Evolutionary conservation across 345 rosid genomes (phyloP), one percentile per base, ranked within the genome.

Genomic region (Hevea brasiliensis): DNA sequence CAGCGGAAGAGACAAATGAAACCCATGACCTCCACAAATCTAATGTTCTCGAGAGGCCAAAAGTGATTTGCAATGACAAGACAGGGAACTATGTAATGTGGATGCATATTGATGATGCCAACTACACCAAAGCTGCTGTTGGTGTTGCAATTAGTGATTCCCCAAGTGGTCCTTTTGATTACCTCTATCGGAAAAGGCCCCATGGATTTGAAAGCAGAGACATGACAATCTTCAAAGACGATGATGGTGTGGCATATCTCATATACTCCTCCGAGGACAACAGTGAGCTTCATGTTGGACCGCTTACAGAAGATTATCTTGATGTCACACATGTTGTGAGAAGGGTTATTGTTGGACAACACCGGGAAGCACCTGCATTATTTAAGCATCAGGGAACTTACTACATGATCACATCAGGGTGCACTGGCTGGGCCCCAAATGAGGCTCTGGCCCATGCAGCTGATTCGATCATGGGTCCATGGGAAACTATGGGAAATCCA

Each of bases 371-470:
- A 62, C 99, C 98, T 1, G 92, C 98, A 32, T 57, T 95, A 6
- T 92, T 95, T 68, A 95, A 92, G 85, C 82, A 90, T 75, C 84
- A 82, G 35, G 87, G 86, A 11, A 89, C 86, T 42, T 95, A 92
- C 72, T 95, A 95, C 87, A 92, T 95, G 99, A 80, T 92, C 58
- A 90, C 92, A 27, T 95, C 98, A 1, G 92, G 97, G 47, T 95
- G 99, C 74, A 84, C 96, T 3, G 97, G 98, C 47, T 95, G 99
- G 99, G 99, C 98, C 13, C 97, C 98, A 24, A 95, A 95, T 42
- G 98, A 92, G 81, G 97, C 97, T 2, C 61, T 90, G 48, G 91
- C 87, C 14, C 96, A 95, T 70, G 97, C 94, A 3, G 92, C 97
- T 6, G 98, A 88, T 58, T 88, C 92, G 1, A 78, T 92, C 29